These are phyloP conservation scores for Salix brachista DNA, from an alignment of 345 rosid species.

Conservation along the genomic window DNA sequence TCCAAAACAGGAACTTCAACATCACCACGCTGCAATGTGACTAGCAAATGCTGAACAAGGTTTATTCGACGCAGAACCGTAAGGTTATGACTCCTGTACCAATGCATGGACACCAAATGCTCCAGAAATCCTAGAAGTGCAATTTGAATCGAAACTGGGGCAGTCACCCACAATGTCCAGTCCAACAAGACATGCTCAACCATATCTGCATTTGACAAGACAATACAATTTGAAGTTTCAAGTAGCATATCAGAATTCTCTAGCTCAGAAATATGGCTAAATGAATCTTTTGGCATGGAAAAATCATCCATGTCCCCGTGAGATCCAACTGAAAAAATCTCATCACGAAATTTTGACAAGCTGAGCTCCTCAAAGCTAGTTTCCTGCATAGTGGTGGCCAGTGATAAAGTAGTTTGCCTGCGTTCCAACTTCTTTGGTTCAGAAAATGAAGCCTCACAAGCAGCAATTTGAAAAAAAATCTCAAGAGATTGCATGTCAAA, in stretches of 20 bases:
- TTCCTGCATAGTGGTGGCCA: constrained; percentile 53
- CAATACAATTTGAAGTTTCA: constrained; percentile 95
- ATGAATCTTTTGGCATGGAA: constrained; percentile 81
- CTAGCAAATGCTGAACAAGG: constrained; percentile 92
- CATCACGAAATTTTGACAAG: constrained; percentile 76
- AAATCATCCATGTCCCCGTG: constrained; percentile 95
- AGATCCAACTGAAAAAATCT: constrained; percentile 83
- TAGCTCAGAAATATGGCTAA: constrained; percentile 89
- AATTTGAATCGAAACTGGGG: constrained; percentile 92
- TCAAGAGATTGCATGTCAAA: constrained; percentile 97
- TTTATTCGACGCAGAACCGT: constrained; percentile 88
- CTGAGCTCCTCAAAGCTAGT: constrained; percentile 74
- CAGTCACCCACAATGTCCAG: constrained; percentile 97
- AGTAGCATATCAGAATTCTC: constrained; percentile 73
- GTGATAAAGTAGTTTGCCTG: constrained; percentile 36
- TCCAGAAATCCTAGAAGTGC: constrained; percentile 91
- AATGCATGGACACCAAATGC: constrained; percentile 97
- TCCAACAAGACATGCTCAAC: constrained; percentile 98
- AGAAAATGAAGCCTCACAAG: constrained; percentile 97
- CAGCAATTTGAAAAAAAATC: constrained; percentile 95
- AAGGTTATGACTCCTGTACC: constrained; percentile 99
- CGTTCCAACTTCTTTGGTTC: constrained; percentile 76
- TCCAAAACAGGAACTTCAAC: constrained; percentile 97
- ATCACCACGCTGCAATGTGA: constrained; percentile 97
- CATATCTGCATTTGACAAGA: constrained; percentile 95